A percentile compares a stretch with the other conserved stretches of the same genome.
Conservation (phyloP, 495 filamentous ascomycete species). For the Paragyromitra xinjiangensis region DNA sequence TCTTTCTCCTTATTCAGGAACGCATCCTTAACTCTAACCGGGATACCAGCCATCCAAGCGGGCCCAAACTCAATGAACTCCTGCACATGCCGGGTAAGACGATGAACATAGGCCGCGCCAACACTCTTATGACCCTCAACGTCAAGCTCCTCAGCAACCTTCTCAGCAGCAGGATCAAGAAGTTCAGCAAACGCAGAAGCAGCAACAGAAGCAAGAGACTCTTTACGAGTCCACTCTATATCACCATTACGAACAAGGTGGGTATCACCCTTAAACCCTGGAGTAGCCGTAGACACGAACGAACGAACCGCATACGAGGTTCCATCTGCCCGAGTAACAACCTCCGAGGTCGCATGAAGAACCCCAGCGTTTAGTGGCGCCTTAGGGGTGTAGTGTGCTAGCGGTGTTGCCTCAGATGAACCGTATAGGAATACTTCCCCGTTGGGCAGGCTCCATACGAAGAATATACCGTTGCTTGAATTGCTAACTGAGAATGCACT, state of each 20-base stretch:
- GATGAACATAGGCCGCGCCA: conserved; percentile 82
- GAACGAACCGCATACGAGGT: conserved; percentile 76
- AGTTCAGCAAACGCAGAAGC: conserved; percentile 82
- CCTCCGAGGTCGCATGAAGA: conserved; percentile 80
- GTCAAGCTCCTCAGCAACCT: conserved; percentile 79
- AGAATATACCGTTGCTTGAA: conserved; percentile 82
- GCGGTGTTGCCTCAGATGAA: conserved; percentile 8
- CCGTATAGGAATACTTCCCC: conserved; percentile 52
- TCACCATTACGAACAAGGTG: conserved; percentile 83
- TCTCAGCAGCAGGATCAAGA: conserved; percentile 69
- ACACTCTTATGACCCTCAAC: conserved; percentile 85
- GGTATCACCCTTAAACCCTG: conserved; percentile 73
- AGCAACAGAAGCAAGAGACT: conserved; percentile 77
- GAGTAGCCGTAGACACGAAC: conserved; percentile 70
- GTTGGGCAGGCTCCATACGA: conserved; percentile 64
- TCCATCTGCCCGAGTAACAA: conserved; percentile 71
- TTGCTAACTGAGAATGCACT: conserved; percentile 83
- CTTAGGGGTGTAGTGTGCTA: conserved; percentile 44
- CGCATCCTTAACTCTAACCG: conserved; percentile 71
- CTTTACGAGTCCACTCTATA: conserved; percentile 78
- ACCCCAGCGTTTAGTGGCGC: conserved; percentile 52
- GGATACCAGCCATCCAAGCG: conserved; percentile 72
- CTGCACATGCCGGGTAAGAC: conserved; percentile 79
- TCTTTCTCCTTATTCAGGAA: conserved; percentile 67
- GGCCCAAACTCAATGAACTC: conserved; percentile 81